Percentiles rank a stretch among this genome's conserved stretches.
These are phyloP conservation scores for Sporothrix protearum DNA, from an alignment of 2,329 filamentous ascomycete genomes.

Conservation along the genomic window DNA sequence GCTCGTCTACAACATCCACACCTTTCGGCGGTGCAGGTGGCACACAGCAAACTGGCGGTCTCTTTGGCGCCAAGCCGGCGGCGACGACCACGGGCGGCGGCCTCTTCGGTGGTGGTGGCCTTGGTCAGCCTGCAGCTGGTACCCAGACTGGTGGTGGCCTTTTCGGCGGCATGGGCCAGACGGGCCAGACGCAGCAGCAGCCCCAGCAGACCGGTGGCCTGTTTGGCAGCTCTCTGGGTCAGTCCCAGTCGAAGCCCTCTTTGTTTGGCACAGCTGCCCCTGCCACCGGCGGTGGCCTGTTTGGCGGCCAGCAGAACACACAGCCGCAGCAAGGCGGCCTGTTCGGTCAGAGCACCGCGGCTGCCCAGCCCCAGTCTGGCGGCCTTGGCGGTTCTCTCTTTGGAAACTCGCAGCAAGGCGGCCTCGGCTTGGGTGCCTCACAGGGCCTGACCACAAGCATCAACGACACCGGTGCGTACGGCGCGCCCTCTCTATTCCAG, in stretches of 20 bases:
- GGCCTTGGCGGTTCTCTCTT: constrained; percentile 56
- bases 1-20: constrained; percentile 9
- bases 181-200: constrained; percentile 38
- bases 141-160: constrained; percentile 40
- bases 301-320: constrained; percentile 46
- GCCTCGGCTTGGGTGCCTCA: constrained; percentile 47
- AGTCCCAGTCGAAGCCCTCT: constrained; percentile 54
- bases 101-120: constrained; percentile 40
- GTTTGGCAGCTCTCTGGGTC: constrained; percentile 47
- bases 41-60: constrained; percentile 29
- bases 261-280: constrained; percentile 50
- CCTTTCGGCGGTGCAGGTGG: constrained; percentile 19
- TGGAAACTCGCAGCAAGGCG: constrained; percentile 46
- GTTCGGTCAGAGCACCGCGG: constrained; percentile 47
- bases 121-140: constrained; percentile 35
- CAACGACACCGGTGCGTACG: constrained; percentile 82
- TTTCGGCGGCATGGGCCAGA: constrained; percentile 46
- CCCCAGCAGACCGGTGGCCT: constrained; percentile 36
- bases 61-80: constrained; percentile 45
- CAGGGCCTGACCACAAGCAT: constrained; percentile 74
- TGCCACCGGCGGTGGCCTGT: constrained; percentile 49
- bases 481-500: constrained; percentile 80
- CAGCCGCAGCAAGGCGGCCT: constrained; percentile 40
- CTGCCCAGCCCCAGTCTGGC: constrained; percentile 49
- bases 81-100: constrained; percentile 32